Evolutionary conservation across 73 alveolate species (phyloP).

Genomic region (Uronychia setigera): DNA sequence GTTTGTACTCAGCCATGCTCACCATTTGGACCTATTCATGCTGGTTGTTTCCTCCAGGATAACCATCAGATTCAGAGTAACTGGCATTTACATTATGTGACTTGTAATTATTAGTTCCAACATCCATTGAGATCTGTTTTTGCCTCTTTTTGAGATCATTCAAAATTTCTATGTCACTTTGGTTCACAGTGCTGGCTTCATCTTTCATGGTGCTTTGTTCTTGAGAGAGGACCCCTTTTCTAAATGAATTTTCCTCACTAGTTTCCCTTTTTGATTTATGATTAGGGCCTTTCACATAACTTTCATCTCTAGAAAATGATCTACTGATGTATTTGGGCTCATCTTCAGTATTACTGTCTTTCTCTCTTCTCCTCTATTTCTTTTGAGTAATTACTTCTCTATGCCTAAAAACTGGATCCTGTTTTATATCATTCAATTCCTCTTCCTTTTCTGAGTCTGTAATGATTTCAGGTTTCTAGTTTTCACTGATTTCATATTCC

Average conservation of each 20-base stretch:
- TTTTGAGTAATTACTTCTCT: background rate
- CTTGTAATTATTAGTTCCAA: too few species aligned
- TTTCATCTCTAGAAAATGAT: background rate
- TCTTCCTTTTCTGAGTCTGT: background rate
- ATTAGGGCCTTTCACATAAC: too few species aligned
- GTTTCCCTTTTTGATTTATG: background rate
- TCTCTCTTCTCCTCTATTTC: background rate
- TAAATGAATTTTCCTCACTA: background rate
- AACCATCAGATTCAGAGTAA: too few species aligned
- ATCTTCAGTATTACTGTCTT: background rate
- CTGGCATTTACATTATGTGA: too few species aligned
- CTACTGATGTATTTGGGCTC: background rate
- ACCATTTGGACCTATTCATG: too few species aligned
- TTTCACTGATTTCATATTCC: background rate
- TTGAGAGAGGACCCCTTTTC: background rate
- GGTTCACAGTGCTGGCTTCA: background rate
- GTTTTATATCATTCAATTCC: background rate
- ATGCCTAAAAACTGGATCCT: background rate
- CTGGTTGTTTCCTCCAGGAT: too few species aligned
- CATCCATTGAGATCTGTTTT: background rate
- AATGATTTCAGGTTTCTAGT: background rate
- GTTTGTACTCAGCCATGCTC: background rate
- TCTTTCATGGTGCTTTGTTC: background rate
- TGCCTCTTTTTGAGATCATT: background rate
- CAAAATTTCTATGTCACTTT: background rate